Base-by-base conservation (phyloP, 2,329 filamentous ascomycete species). In the Fusarium virguliforme region DNA sequence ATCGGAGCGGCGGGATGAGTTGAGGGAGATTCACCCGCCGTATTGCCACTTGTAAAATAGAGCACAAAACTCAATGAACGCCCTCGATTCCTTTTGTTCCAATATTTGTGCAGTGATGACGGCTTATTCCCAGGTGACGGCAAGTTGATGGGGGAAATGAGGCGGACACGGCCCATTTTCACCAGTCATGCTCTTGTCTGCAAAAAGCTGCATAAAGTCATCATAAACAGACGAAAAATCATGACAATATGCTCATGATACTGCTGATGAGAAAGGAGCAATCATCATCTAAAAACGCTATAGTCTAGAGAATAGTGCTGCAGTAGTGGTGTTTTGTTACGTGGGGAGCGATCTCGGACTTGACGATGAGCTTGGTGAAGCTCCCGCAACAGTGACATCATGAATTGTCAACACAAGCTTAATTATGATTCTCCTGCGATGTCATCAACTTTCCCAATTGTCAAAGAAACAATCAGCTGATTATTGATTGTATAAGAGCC, bases 21-120 rank as follows among this genome's bases (percentile, higher is more conserved):
- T 78, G 71, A 81, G 81, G 80, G 80, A 79, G 79, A 81, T 81
- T 81, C 79, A 81, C 83, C 83, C 81, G 80, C 83, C 83, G 82
- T 83, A 83, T 83, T 83, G 83, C 83, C 83, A 84, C 83, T 86
- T 89, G 87, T 89, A 89, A 89, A 88, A 86, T 88, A 88, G 86
- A 88, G 86, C 83, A 82, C 79, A 85, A 85, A 85, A 86, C 86
- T 87, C 85, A 88, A 88, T 85, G 82, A 85, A 87, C 77, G 84
- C 85, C 86, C 86, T 87, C 84, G 82, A 86, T 89, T 88, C 84
- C 84, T 84, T 88, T 88, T 87, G 85, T 87, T 82, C 79, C 60
- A 62, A 67, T 40, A 54, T 60, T 48, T 8, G 24, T 48, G 28
- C 18, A 48, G n/a, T n/a, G 26, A 8, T 48, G 24, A 3, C 6